Evolutionary conservation across 1,284 basidiomycete species (phyloP), one percentile per base, ranked within the genome.

Genomic region (Malassezia arunalokei): DNA sequence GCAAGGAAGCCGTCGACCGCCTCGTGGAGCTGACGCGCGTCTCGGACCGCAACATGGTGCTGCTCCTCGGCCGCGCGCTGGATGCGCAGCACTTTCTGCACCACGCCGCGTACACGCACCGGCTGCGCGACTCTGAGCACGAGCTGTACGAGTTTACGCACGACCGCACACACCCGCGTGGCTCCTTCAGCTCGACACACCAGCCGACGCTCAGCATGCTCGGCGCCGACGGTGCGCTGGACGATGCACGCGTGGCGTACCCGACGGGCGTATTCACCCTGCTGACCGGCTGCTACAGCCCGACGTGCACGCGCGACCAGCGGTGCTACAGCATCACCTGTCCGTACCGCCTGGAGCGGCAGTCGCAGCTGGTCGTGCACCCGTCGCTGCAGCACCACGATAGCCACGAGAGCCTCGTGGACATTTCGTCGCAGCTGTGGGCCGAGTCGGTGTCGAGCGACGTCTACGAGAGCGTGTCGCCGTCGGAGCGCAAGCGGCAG

Each of bases 51-150:
- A 96, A 95, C 74, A 80, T 99, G 20, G 94, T 94, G 4, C 76
- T 98, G 41, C 78, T 99, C 3, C 80, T 98, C 8, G 94, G 94
- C 11, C 81, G 94, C 43, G 90, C 92, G 5, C 78, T 99, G 51
- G 94, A 98, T 71, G 86, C 90, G 11, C 94, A 98, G 76, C 98
- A 96, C 76, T 96, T 92, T 77, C 98, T 98, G 74, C 94, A 99
- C 74, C 94, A 96, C 68, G 94, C 98, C 60, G 95, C 92, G 6
- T 99, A 98, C 73, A 91, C 96, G 69, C 94, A 98, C 74, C 83
- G 92, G 11, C 74, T 99, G 58, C 79, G 94, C 45, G 94, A 98
- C 75, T 88, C 83, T 63, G 78, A 83, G 2, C 79, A 81, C 58
- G 94, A 98, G 75, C 76, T 99, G 29, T 99, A 96, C 75, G 91